Percentiles rank a stretch among this genome's conserved stretches.
Conservation (phyloP, 2,329 filamentous ascomycete species). For the Aspergillus sp. region DNA sequence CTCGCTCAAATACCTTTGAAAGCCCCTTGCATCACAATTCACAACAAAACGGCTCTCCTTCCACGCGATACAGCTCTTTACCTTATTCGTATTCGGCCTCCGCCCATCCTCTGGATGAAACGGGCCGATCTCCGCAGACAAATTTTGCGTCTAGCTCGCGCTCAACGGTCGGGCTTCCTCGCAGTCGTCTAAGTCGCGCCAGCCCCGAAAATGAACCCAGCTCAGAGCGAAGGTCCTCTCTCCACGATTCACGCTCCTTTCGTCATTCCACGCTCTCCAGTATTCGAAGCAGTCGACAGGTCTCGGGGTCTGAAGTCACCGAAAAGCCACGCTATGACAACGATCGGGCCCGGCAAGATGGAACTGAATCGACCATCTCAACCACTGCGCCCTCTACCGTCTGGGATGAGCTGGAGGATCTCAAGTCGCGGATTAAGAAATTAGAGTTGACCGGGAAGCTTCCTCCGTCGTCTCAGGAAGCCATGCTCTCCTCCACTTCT, state of each 20-base stretch:
- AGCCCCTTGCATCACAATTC: slow-evolving; percentile 33
- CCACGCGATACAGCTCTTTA: slow-evolving; percentile 26
- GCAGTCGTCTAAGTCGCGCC: slow-evolving; percentile 37
- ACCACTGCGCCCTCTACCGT: slow-evolving; percentile 89
- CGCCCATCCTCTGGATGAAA: slow-evolving; percentile 41
- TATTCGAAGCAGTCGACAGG: slow-evolving; percentile 37
- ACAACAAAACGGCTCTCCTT: slow-evolving; percentile 34
- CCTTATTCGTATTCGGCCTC: slow-evolving; percentile 33
- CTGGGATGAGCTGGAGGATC: slow-evolving; percentile 95
- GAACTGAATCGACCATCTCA: slow-evolving; percentile 83
- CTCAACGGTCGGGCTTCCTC: slow-evolving; percentile 37
- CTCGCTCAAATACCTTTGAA: slow-evolving; percentile 31
- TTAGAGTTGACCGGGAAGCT: slow-evolving; percentile 88
- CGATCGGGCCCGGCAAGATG: slow-evolving; percentile 53
- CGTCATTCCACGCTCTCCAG: slow-evolving; percentile 36
- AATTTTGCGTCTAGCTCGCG: slow-evolving; percentile 33
- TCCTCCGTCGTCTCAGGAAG: slow-evolving; percentile 76
- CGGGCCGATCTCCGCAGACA: slow-evolving; percentile 34
- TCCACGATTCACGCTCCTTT: slow-evolving; percentile 34
- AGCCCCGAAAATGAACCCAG: slow-evolving; percentile 33
- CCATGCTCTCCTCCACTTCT: slow-evolving; percentile 66
- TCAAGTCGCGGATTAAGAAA: slow-evolving; percentile 89
- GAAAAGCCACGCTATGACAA: slow-evolving; percentile 33
- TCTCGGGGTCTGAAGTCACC: slow-evolving; percentile 35
- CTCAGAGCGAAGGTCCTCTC: slow-evolving; percentile 31